Evolutionary conservation across 192 early-diverging fungal species (phyloP), one percentile per base, ranked within the genome.

Genomic region (Gonapodya prolifera): DNA sequence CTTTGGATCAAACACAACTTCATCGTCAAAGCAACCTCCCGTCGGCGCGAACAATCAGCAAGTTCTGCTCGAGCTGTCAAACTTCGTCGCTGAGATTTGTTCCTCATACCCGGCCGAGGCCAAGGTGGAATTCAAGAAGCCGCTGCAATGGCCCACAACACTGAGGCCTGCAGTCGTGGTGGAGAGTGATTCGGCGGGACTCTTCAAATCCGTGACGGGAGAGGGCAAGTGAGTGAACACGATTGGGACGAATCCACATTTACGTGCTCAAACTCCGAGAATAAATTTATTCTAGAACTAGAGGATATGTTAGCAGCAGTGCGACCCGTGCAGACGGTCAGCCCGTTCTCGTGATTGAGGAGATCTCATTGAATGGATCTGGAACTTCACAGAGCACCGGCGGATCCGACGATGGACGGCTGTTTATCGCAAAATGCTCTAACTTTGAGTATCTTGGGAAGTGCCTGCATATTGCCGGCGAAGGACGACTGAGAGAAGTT

Each of bases 21-120:
- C 45, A 23, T 16, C 45, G 8, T 61, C 45, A 61, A 61, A 61
- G 45, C 45, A 61, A 23, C 45, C 45, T 61, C 45, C 45, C 45
- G 45, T 61, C 23, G 45, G 76, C 32, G 76, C 70, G 1, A 30
- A 76, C 35, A 76, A 76, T 70, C 70, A 76, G 35, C 36, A 76
- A 33, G 36, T 76, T 76, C 76, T 76, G 35, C 76, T 70, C 31
- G 70, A 76, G 35, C 2, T 76, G 30, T 76, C 70, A 17, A 70
- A 35, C 0, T 29, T 76, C 18, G n/a, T 76, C 1, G 34, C 31
- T 1, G 70, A 76, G 17, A 35, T 76, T 23, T 76, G 76, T 35
- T 17, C 35, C 31, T 70, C 33, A 23, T 35, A 76, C 70, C 76
- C 76, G 30, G 33, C 35, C 18, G 76, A 76, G 34, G 16, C 76